A percentile compares a stretch with the other conserved stretches of the same genome.
phyloP scores from a whole-genome alignment of 2,329 filamentous ascomycete genomes.

The Pseudogymnoascus sp. region DNA sequence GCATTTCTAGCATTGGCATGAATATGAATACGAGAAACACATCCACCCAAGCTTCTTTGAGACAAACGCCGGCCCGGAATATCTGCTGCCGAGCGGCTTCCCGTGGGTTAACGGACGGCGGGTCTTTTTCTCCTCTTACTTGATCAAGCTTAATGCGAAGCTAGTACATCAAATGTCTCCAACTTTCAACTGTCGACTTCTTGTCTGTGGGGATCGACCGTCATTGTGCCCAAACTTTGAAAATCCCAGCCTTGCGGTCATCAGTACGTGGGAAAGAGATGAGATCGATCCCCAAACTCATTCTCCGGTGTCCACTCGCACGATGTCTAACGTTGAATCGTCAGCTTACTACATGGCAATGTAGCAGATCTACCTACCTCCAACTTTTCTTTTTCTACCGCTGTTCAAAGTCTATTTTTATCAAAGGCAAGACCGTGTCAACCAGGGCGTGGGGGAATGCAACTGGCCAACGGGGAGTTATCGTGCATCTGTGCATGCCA shows the following conservation, averaged over 20 bases:
- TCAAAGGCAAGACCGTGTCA: neutral
- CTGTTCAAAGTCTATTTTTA: constrained; percentile 5
- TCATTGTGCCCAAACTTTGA: constrained; percentile 17
- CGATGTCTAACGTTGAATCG: neutral
- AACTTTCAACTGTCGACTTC: neutral
- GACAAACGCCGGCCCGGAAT: neutral
- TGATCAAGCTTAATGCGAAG: neutral
- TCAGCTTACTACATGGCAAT: neutral
- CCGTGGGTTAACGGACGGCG: neutral
- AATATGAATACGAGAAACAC: constrained; percentile 1
- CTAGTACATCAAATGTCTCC: neutral
- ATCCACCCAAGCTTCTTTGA: neutral
- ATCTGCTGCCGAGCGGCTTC: neutral
- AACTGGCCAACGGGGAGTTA: neutral
- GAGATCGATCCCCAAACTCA: neutral
- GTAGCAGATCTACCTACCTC: neutral
- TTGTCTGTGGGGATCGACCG: constrained; percentile 17
- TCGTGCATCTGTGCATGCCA: neutral
- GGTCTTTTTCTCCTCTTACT: neutral
- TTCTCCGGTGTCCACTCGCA: neutral
- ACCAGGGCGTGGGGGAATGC: neutral
- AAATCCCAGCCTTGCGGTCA: constrained; percentile 3
- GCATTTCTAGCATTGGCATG: neutral
- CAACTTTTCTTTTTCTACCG: neutral
- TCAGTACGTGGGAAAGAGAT: constrained; percentile 3